Base-by-base conservation (phyloP, 768 basidiomycete genomes). In the Pulveroboletus sp. region DNA sequence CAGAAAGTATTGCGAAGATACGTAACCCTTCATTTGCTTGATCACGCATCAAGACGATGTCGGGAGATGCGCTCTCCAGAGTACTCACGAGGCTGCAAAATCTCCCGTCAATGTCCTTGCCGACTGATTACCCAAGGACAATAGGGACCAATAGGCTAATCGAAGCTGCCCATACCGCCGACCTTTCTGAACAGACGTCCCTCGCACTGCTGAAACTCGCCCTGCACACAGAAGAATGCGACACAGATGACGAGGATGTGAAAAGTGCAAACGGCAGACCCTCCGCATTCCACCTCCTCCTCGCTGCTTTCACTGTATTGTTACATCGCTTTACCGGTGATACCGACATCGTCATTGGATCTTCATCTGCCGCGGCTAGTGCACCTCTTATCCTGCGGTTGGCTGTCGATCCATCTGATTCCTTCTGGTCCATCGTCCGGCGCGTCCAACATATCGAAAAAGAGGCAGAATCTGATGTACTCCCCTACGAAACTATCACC, bases 281-380 rank as follows among this genome's bases (percentile, higher is more conserved):
- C 4, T 89, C 94, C 3, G 86, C 89, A 0, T 97, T 94, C 65
- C 93, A 97, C 62, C 76, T 97, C 22, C 80, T 97, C 38, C 76
- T 97, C 36, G 81, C 96, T n/a, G 86, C 95, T 0, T 96, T 99
- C 70, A 79, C 82, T 11, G 86, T 95, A 19, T 76, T 98, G 43
- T 73, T 99, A 12, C 93, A 97, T 71, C 79, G 95, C 35, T 96
- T 93, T 71, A 97, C 96, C 0, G 94, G 90, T 34, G 96, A 99
- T 65, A 93, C 85, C 23, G 93, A 96, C 60, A 76, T 99, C 53
- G 78, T 96, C 50, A 86, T 99, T 61, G 93, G 88, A 30, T 90
- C 89, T 4, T 93, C 92, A 14, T 86, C 90, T 22, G 82, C 88
- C 2, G 72, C 78, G 6, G 79, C 81, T 6, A 78, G 80, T 22